These are phyloP conservation scores for Sclerotinia subarctica DNA, from an alignment of 2,329 filamentous ascomycete species.

Conservation along the genomic window DNA sequence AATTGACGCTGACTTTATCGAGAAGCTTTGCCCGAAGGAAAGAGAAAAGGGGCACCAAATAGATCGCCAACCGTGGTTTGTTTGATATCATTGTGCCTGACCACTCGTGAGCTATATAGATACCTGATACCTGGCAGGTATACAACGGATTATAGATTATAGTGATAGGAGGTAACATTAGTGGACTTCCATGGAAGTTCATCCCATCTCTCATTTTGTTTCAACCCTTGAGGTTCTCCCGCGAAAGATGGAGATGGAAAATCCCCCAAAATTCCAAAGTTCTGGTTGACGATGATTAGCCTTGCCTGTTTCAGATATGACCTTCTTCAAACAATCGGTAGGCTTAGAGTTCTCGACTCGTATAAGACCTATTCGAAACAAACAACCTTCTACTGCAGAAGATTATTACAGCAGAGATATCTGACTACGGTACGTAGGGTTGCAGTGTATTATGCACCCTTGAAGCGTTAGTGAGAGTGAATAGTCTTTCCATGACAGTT, in stretches of 20 bases:
- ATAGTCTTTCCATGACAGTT: not conserved
- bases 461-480: not conserved
- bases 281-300: not conserved
- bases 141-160: not conserved
- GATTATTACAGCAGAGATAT: not conserved
- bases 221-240: not conserved
- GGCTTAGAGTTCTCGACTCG: not conserved
- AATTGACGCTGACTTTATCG: not conserved
- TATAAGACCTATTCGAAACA: constrained; percentile 1
- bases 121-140: not conserved
- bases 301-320: not conserved
- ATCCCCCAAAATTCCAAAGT: not conserved
- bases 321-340: not conserved
- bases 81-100: not conserved
- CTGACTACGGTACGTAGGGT: not conserved
- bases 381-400: not conserved
- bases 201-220: constrained; percentile 1
- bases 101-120: not conserved
- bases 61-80: constrained; percentile 1
- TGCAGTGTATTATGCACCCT: not conserved
- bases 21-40: not conserved
- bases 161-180: not conserved
- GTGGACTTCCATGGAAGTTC: not conserved
- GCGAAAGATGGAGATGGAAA: not conserved
- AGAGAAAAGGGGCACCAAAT: not conserved